A percentile compares a stretch with the other conserved stretches of the same genome.
These are phyloP conservation scores for Vachellia pachyceras DNA, from an alignment of 306 rosid genomes.

Conservation along the genomic window DNA sequence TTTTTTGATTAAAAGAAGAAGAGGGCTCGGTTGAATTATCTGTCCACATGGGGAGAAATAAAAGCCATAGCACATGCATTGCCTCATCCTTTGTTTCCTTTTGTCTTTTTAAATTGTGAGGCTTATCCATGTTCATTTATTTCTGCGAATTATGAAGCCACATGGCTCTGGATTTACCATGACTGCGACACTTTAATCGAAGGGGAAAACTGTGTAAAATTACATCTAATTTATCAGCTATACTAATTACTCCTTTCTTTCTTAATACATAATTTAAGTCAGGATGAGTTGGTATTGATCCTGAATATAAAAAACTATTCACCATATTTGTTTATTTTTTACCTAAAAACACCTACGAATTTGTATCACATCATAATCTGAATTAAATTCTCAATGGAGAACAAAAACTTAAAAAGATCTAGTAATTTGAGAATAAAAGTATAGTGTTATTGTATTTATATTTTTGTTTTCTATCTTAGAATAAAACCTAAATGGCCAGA, in stretches of 20 bases:
- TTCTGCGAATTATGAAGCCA: slow-evolving; percentile 40
- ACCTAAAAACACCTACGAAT: too few relatives aligned
- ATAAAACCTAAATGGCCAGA: too few relatives aligned
- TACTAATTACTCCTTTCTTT: neutral
- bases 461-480: too few relatives aligned
- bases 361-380: neutral
- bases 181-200: slow-evolving; percentile 38
- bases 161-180: slow-evolving; percentile 46
- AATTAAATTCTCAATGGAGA: neutral
- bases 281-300: too few relatives aligned
- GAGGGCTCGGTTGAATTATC: slow-evolving; percentile 20
- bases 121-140: slow-evolving; percentile 46
- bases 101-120: too few relatives aligned
- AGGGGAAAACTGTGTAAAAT: neutral
- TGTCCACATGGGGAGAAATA: slow-evolving; percentile 32
- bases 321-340: too few relatives aligned
- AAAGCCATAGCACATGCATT: slow-evolving; percentile 32
- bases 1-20: neutral
- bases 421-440: too few relatives aligned
- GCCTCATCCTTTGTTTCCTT: slow-evolving; percentile 32
- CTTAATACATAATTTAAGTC: too few relatives aligned
- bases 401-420: neutral
- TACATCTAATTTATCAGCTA: too few relatives aligned
- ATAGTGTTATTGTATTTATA: too few relatives aligned
- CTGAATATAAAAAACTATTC: too few relatives aligned